Evolutionary conservation across 345 rosid genomes (phyloP).

Genomic region (Odontarrhena argentea): DNA sequence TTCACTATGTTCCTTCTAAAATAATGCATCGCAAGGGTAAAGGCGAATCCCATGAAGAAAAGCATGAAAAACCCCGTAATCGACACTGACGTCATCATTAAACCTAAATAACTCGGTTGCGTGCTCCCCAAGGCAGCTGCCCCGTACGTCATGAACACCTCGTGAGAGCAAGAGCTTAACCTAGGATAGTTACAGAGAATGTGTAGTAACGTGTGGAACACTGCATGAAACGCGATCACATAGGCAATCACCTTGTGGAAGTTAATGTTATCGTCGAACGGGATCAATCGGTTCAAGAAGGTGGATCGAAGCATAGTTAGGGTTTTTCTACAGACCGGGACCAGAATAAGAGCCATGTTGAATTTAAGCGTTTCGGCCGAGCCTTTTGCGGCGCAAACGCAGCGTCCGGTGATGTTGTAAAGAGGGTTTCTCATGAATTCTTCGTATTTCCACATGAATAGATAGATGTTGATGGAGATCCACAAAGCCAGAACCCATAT

Average conservation of each 20-base stretch:
- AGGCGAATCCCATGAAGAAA: slow-evolving; percentile 64
- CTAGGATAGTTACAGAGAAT: slow-evolving; percentile 64
- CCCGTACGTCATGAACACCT: slow-evolving; percentile 49
- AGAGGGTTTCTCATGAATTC: slow-evolving; percentile 40
- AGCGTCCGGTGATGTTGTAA: slow-evolving; percentile 72
- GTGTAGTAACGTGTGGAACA: slow-evolving; percentile 58
- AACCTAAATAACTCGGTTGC: slow-evolving; percentile 67
- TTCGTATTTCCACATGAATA: slow-evolving; percentile 63
- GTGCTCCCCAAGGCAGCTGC: slow-evolving; percentile 50
- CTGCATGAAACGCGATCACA: slow-evolving; percentile 51
- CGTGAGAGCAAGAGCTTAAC: slow-evolving; percentile 48
- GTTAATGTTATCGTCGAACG: slow-evolving; percentile 90
- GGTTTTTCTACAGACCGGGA: slow-evolving; percentile 80
- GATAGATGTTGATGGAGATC: slow-evolving; percentile 47
- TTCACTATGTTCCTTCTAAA: slow-evolving; percentile 73
- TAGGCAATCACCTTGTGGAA: slow-evolving; percentile 75
- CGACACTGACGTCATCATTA: slow-evolving; percentile 56
- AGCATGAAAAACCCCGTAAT: slow-evolving; percentile 66
- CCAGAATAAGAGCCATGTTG: slow-evolving; percentile 83
- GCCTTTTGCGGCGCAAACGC: slow-evolving; percentile 84
- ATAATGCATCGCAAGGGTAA: slow-evolving; percentile 64
- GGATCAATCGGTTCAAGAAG: slow-evolving; percentile 54
- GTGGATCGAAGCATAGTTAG: slow-evolving; percentile 74
- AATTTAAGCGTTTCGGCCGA: slow-evolving; percentile 84
- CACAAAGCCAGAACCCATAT: slow-evolving; percentile 64